phyloP scores from a whole-genome alignment of 441 rosid species.

The Bruguiera hainesii region DNA sequence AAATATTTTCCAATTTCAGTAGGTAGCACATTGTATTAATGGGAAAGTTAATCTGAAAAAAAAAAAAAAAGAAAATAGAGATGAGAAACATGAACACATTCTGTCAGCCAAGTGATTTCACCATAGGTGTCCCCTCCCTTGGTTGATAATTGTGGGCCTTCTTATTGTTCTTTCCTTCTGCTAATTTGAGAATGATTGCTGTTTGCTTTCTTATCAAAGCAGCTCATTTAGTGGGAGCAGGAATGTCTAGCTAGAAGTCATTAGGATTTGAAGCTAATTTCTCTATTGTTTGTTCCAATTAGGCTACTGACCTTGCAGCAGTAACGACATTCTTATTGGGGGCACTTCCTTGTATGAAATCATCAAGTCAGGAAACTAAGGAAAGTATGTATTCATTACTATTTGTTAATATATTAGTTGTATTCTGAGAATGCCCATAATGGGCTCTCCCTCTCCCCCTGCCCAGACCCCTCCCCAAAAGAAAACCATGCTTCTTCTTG shows the following conservation, averaged over 20 bases:
- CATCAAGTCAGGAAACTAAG: slow-evolving; percentile 40
- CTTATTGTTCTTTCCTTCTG: slow-evolving; percentile 3
- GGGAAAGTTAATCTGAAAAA: too few relatives aligned
- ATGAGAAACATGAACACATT: too few relatives aligned
- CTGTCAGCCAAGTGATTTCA: too few relatives aligned
- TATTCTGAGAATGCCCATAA: background rate
- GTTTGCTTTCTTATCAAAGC: background rate
- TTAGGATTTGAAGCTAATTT: too few relatives aligned
- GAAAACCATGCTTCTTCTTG: too few relatives aligned
- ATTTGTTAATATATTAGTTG: slow-evolving; percentile 6
- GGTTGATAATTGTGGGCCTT: background rate
- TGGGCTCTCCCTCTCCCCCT: background rate
- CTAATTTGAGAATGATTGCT: background rate
- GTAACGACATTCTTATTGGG: slow-evolving; percentile 76
- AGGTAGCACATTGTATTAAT: too few relatives aligned
- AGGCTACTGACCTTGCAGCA: slow-evolving; percentile 84
- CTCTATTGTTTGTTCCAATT: slow-evolving; percentile 25
- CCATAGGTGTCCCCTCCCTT: background rate
- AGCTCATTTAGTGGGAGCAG: slow-evolving; percentile 1
- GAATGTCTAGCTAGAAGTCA: background rate
- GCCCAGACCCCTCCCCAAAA: too few relatives aligned
- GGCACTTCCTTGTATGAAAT: slow-evolving; percentile 70
- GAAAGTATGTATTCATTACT: slow-evolving; percentile 53
- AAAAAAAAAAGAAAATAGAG: too few relatives aligned
- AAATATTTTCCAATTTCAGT: too few relatives aligned